Conservation (phyloP, 2,329 filamentous ascomycete genomes). For the Chrysoporthe deuterocubensis region DNA sequence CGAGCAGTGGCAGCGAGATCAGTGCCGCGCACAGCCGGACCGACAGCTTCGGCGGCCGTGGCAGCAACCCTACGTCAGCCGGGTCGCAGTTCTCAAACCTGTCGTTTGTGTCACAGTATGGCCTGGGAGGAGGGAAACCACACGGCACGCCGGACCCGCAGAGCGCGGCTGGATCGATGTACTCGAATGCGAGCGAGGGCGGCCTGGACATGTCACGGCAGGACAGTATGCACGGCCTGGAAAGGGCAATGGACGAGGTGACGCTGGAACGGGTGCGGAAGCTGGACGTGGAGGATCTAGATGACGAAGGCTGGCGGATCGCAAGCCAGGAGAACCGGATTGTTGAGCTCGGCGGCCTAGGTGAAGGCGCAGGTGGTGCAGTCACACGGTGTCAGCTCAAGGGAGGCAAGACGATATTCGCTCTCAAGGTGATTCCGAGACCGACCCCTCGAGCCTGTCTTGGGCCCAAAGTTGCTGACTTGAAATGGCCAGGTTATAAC, state of each 20-base stretch:
- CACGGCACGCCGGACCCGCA: slow-evolving; percentile 80
- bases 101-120: slow-evolving; percentile 76
- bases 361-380: slow-evolving; percentile 93
- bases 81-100: slow-evolving; percentile 85
- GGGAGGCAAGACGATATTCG: slow-evolving; percentile 92
- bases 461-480: slow-evolving; percentile 31
- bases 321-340: slow-evolving; percentile 89
- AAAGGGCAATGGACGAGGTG: slow-evolving; percentile 75
- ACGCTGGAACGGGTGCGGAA: slow-evolving; percentile 81
- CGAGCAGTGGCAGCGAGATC: slow-evolving; percentile 78
- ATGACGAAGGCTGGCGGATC: slow-evolving; percentile 93
- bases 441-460: slow-evolving; percentile 4
- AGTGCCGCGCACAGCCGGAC: slow-evolving; percentile 80
- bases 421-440: slow-evolving; percentile 73
- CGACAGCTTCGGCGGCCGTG: slow-evolving; percentile 79
- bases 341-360: slow-evolving; percentile 83
- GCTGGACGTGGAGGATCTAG: slow-evolving; percentile 89
- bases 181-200: slow-evolving; percentile 79
- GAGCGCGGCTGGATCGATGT: slow-evolving; percentile 84
- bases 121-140: slow-evolving; percentile 68
- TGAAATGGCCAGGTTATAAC: slow-evolving; percentile 77
- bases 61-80: slow-evolving; percentile 82
- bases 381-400: slow-evolving; percentile 90
- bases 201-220: slow-evolving; percentile 81
- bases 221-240: slow-evolving; percentile 75